Percentiles rank a stretch among this genome's conserved stretches.
Conservation (phyloP, 768 basidiomycete species). For the Mycena maculata region DNA sequence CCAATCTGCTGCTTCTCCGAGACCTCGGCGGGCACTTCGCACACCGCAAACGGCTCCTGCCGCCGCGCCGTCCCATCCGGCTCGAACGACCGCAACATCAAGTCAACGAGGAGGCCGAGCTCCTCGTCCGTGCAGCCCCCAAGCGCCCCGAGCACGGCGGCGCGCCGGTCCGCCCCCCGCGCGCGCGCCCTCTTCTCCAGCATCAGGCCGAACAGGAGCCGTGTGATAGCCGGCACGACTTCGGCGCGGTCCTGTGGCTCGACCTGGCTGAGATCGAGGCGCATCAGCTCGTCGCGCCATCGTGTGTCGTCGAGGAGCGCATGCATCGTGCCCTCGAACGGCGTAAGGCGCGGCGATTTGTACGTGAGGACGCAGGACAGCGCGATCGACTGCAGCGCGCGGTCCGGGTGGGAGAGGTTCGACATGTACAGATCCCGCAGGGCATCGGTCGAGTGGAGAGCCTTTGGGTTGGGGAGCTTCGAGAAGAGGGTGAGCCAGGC, state of each 20-base stretch:
- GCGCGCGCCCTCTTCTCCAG: constrained; percentile 79
- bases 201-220: constrained; percentile 90
- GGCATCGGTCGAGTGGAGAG: constrained; percentile 74
- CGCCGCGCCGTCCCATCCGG: constrained; percentile 43
- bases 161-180: constrained; percentile 74
- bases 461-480: constrained; percentile 95
- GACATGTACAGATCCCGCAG: constrained; percentile 75
- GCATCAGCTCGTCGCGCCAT: constrained; percentile 89
- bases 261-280: constrained; percentile 71
- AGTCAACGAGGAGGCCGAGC: constrained; percentile 79
- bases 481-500: constrained; percentile 89
- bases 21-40: constrained; percentile 43
- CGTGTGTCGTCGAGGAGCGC: constrained; percentile 84
- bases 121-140: constrained; percentile 79
- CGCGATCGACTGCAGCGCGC: constrained; percentile 77
- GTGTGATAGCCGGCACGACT: constrained; percentile 75
- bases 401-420: constrained; percentile 89
- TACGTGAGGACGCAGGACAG: constrained; percentile 86
- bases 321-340: constrained; percentile 74
- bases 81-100: constrained; percentile 86
- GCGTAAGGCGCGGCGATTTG: constrained; percentile 68
- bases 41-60: constrained; percentile 44
- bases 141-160: constrained; percentile 80
- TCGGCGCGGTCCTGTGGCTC: constrained; percentile 68
- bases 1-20: constrained; percentile 81